Evolutionary conservation across 106 monocot genomes (phyloP), one percentile per base, ranked within the genome.

Genomic region (Posidonia australis): DNA sequence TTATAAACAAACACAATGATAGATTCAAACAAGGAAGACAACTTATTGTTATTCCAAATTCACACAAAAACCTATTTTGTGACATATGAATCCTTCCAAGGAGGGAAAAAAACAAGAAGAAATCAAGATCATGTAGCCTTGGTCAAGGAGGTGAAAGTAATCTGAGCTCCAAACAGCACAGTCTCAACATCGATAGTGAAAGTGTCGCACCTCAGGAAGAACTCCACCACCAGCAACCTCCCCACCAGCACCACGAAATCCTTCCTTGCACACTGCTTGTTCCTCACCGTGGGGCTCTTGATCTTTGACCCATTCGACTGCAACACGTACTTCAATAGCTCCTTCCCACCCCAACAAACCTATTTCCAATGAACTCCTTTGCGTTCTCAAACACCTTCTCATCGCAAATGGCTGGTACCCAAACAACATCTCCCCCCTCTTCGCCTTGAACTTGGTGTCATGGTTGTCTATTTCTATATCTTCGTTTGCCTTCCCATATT

Each of bases 181-280:
- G 32, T 74, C 0, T 61, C 56, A 6, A 71, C 63, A 17, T 74
- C 70, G 12, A 70, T 77, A 14, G 77, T 69, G 70, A 82, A 77
- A 2, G 74, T 70, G 27, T 82, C 77, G 65, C 77, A 82, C 27
- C 74, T 18, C 21, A 77, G 66, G 62, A 82, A 82, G 44, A 82
- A 48, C 63, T 77, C 82, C 13, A 54, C 82, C 22, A 77, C 70
- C 20, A 82, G 62, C 59, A 77, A 57, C 62, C 81, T 54, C 9
- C 56, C 68, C 14, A 73, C 60, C 17, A 73, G 64, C 30, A 81
- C 47, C 18, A 74, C 74, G 9, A 82, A 66, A 51, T 82, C 41
- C 74, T 82, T 82, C 21, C 77, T 77, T 0, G 77, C 61, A 67
- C 77, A 82, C 70, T 82, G 77, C 74, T 82, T 82, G 74, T 82